These are phyloP conservation scores for Bothriochloa decipiens DNA, from an alignment of 176 grass and related monocot species.

Conservation along the genomic window DNA sequence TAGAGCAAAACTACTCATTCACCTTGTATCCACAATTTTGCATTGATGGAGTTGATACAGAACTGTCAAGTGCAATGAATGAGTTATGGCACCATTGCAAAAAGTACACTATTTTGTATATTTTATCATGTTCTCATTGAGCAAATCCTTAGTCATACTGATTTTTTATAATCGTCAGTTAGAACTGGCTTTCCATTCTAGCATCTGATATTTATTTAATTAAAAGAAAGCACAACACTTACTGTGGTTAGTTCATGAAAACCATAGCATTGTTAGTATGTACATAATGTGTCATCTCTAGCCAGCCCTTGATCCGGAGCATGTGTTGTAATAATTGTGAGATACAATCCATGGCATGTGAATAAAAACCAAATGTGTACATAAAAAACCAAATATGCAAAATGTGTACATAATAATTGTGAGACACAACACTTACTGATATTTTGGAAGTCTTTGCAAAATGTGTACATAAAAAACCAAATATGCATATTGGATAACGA, in stretches of 20 bases:
- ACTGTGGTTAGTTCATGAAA: neutral
- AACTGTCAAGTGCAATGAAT: slow-evolving; percentile 26
- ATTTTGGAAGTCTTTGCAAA: neutral
- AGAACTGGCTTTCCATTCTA: neutral
- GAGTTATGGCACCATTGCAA: neutral
- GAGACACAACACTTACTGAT: too few species aligned
- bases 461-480: too few species aligned
- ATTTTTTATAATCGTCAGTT: neutral
- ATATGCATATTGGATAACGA: too few species aligned
- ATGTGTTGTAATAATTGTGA: neutral
- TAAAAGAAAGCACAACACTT: neutral
- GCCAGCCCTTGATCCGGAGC: neutral
- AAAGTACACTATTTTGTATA: neutral
- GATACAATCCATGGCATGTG: neutral
- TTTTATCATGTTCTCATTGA: neutral
- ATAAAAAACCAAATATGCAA: too few species aligned
- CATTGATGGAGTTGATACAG: slow-evolving; percentile 8
- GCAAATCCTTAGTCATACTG: neutral
- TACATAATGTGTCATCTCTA: neutral
- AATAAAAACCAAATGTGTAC: neutral
- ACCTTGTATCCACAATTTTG: slow-evolving; percentile 17
- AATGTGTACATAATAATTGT: too few species aligned
- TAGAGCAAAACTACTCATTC: slow-evolving; percentile 24
- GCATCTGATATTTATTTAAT: neutral
- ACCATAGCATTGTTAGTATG: neutral